phyloP scores from a whole-genome alignment of 805 yeast species.

The Candida xiaguanensis region DNA sequence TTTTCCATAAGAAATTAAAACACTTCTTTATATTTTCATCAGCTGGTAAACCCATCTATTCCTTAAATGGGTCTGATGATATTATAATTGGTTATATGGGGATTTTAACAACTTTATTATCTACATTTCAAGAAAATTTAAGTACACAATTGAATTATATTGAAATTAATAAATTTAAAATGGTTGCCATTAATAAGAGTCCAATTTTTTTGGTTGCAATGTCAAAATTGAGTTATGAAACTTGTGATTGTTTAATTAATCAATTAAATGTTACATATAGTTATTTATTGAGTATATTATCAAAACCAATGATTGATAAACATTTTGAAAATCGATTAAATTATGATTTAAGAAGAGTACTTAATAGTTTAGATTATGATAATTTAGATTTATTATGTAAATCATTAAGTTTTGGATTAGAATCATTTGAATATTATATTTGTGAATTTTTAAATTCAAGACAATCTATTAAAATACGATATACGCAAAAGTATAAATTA shows the following conservation, averaged over 20 bases:
- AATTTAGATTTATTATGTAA: slow-evolving; percentile 60
- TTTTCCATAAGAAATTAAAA: slow-evolving; percentile 42
- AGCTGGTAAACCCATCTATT: slow-evolving; percentile 87
- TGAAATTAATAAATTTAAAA: slow-evolving; percentile 43
- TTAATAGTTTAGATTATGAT: slow-evolving; percentile 71
- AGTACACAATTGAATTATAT: slow-evolving; percentile 47
- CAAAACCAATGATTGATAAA: slow-evolving; percentile 71
- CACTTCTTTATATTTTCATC: slow-evolving; percentile 76
- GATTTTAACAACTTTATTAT: slow-evolving; percentile 72
- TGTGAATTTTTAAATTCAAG: slow-evolving; percentile 24
- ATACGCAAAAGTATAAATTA: slow-evolving; percentile 54
- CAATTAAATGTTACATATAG: slow-evolving; percentile 75
- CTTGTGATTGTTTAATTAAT: slow-evolving; percentile 21
- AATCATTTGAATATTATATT: slow-evolving; percentile 23
- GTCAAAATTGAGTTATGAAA: slow-evolving; percentile 49
- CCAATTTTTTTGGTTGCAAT: slow-evolving; percentile 77
- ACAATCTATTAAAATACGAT: slow-evolving; percentile 45
- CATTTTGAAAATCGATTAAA: slow-evolving; percentile 70
- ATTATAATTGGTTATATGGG: slow-evolving; percentile 71
- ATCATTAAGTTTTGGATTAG: slow-evolving; percentile 31
- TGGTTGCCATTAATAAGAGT: slow-evolving; percentile 56
- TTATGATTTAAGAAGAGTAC: slow-evolving; percentile 72
- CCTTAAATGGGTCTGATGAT: slow-evolving; percentile 70
- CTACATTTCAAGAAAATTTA: slow-evolving; percentile 53
- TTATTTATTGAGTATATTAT: slow-evolving; percentile 74